Base-by-base conservation (phyloP, 2,329 filamentous ascomycete genomes). In the Xylariaceae sp. region DNA sequence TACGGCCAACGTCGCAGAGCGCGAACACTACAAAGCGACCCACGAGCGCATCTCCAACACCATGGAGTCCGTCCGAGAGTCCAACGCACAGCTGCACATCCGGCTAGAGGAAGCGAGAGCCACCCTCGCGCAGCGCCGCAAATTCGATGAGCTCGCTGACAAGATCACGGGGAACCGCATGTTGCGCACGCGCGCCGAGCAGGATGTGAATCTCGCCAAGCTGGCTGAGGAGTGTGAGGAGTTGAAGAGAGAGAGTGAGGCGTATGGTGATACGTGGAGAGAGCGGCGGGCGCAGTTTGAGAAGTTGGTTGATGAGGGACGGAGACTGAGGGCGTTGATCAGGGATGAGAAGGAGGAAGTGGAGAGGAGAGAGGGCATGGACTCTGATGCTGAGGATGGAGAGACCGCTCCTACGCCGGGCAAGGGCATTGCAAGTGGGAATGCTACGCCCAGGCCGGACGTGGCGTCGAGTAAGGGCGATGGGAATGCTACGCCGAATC, bases 311-410 rank as follows among this genome's bases (percentile, higher is more conserved):
- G 89, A 92, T 54, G 93, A 97, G 74, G 90, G 90, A n/a, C 88
- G 89, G 81, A 80, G 89, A 58, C 79, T 97, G 69, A 78, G 92
- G 52, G 80, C 89, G 45, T 79, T 95, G 68, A 96, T 97, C 65
- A 85, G 91, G 55, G 92, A 96, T 65, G 93, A 97, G 76, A 96
- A 96, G 73, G 92, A 96, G 69, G 91, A 96, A 71, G 89, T 94
- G 0, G 91, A 96, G 71, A 79, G 90, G 40, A 82, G 90, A 49
- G 90, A 95, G 69, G 90, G 90, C 31, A 90, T 90, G 83, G 81
- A 83, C 51, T 84, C 84, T 58, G 86, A 84, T 44, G 81, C 76
- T 14, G 86, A 86, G 60, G 84, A 85, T 36, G 79, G 74, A 5
- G 77, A 78, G 54, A 67, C 60, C 0, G 67, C 60, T 17, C 53